Evolutionary conservation across 75 land plant species (phyloP).

Genomic region (Sequoia sempervirens): DNA sequence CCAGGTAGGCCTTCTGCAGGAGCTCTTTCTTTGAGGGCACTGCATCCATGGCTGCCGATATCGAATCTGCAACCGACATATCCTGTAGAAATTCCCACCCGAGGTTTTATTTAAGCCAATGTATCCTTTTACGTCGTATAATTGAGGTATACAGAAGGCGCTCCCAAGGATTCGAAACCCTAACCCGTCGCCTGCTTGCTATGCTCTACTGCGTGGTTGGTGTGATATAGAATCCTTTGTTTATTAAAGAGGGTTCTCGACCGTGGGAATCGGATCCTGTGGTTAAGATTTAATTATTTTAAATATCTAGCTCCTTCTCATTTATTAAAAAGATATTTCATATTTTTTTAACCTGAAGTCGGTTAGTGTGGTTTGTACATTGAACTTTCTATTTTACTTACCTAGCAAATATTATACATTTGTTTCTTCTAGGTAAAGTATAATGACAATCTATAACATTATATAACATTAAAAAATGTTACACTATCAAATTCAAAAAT

Average conservation of each 20-base stretch:
- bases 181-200: background rate
- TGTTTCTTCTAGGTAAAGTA: no score
- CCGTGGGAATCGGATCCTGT: background rate
- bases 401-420: no score
- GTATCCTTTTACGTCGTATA: background rate
- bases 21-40: conserved; percentile 28
- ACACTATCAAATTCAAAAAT: no score
- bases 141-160: background rate
- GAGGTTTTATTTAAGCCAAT: background rate
- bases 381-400: no score
- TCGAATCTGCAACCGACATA: conserved; percentile 4
- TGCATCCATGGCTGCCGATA: conserved; percentile 27
- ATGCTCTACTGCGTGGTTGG: background rate
- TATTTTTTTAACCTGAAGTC: no score
- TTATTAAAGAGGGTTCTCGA: background rate
- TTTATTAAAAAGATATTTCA: no score
- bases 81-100: background rate
- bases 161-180: background rate
- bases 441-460: no score
- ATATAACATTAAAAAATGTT: no score
- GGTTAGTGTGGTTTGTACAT: no score
- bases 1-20: conserved; percentile 37
- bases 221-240: background rate
- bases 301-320: background rate
- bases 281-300: background rate